Percentiles rank a stretch among this genome's conserved stretches.
Conservation (phyloP, 1,284 basidiomycete genomes). For the Heterobasidion parviporum region DNA sequence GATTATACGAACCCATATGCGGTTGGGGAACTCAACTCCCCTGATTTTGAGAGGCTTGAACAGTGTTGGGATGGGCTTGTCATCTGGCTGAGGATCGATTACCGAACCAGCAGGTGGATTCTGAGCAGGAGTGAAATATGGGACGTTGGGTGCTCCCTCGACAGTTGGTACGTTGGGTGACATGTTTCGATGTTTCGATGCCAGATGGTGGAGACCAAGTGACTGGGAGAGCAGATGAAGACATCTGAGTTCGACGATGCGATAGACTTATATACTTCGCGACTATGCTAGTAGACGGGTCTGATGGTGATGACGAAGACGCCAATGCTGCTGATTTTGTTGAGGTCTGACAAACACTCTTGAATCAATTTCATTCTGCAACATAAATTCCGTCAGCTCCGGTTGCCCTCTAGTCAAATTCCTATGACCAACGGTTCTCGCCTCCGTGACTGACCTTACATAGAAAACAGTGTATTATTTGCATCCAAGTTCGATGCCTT, state of each 20-base stretch:
- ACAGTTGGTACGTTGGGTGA: not conserved
- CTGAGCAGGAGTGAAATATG: constrained; percentile 51
- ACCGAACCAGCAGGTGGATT: constrained; percentile 41
- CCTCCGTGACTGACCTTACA: no score
- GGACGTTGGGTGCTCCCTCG: constrained; percentile 26
- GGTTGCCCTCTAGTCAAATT: no score
- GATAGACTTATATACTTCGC: not conserved
- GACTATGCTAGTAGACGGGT: not conserved
- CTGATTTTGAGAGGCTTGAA: constrained; percentile 61
- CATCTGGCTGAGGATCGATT: constrained; percentile 31
- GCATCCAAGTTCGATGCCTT: no score
- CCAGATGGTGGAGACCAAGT: not conserved
- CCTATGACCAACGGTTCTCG: no score
- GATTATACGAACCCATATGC: constrained; percentile 40
- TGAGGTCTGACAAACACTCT: no score
- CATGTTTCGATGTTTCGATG: not conserved
- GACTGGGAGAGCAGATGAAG: not conserved
- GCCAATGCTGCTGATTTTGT: no score
- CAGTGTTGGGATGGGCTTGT: constrained; percentile 39
- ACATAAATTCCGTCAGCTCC: no score
- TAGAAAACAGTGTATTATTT: no score
- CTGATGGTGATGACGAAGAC: no score
- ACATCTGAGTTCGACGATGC: not conserved
- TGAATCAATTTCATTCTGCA: no score
- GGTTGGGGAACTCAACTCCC: constrained; percentile 59